phyloP scores from a whole-genome alignment of 164 flowering plant species.

The Stephania yunnanensis region DNA sequence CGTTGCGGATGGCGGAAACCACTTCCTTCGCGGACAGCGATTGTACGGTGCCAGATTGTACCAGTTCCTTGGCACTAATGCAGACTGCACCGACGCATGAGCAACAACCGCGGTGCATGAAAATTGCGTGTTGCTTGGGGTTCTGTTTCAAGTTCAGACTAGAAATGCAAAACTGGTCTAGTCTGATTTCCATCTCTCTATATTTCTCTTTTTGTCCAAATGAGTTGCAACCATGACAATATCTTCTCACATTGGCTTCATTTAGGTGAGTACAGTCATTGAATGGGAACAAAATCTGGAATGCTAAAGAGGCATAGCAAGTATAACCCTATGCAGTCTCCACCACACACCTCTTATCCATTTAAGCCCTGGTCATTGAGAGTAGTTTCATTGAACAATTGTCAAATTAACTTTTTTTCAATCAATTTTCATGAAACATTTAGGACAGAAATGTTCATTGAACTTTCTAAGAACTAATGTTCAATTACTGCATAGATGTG shows the following conservation, averaged over 20 bases:
- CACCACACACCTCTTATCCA: neutral
- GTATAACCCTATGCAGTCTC: neutral
- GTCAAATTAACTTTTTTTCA: too few relatives aligned
- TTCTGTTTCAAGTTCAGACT: slow-evolving; percentile 16
- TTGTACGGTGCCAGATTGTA: slow-evolving; percentile 53
- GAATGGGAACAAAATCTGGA: neutral
- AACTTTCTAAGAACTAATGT: too few relatives aligned
- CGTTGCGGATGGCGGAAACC: slow-evolving; percentile 32
- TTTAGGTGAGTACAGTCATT: neutral
- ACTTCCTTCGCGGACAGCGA: slow-evolving; percentile 55
- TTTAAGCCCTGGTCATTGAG: neutral
- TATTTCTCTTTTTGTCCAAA: slow-evolving; percentile 14
- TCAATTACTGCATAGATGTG: too few relatives aligned
- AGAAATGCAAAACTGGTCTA: slow-evolving; percentile 20
- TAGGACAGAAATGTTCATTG: too few relatives aligned
- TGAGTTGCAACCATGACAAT: neutral
- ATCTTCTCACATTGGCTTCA: neutral
- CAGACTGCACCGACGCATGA: slow-evolving; percentile 26
- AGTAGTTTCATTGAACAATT: neutral
- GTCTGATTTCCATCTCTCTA: slow-evolving; percentile 32
- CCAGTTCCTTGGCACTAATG: slow-evolving; percentile 37
- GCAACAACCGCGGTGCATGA: neutral
- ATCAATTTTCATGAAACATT: too few relatives aligned
- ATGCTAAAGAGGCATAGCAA: neutral
- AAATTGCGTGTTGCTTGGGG: slow-evolving; percentile 5